Evolutionary conservation across 2,329 filamentous ascomycete genomes (phyloP).

Genomic region (Aureobasidium lini): DNA sequence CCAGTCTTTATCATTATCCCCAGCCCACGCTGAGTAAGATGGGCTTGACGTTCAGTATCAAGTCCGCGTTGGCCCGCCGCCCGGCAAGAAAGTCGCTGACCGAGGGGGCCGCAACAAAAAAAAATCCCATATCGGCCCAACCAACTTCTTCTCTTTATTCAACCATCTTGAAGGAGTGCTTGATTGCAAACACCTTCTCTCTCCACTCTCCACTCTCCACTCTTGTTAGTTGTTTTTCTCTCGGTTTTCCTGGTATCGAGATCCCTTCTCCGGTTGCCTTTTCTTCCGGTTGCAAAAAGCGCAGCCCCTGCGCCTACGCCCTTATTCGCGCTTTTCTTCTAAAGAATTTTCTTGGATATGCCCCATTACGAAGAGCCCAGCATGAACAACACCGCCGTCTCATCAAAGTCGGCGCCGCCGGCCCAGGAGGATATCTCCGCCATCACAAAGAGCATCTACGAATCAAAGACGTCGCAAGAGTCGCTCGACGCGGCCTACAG

Average conservation of each 20-base stretch:
- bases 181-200: slow-evolving; percentile 18
- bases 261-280: neutral
- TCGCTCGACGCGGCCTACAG: slow-evolving; percentile 58
- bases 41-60: neutral
- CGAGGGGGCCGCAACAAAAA: neutral
- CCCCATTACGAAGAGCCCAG: slow-evolving; percentile 37
- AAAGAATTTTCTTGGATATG: neutral
- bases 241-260: neutral
- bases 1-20: too few species aligned
- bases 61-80: neutral
- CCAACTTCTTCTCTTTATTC: slow-evolving; percentile 2
- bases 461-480: slow-evolving; percentile 46
- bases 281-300: neutral
- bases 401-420: slow-evolving; percentile 38
- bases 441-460: slow-evolving; percentile 38
- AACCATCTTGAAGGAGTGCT: slow-evolving; percentile 9
- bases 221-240: slow-evolving; percentile 17
- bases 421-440: slow-evolving; percentile 39
- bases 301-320: neutral
- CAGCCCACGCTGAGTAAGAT: neutral
- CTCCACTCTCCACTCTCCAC: slow-evolving; percentile 25
- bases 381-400: slow-evolving; percentile 37
- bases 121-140: neutral
- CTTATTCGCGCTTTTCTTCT: neutral
- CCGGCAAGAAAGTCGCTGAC: slow-evolving; percentile 1